Evolutionary conservation across 495 filamentous ascomycete genomes (phyloP), one percentile per base, ranked within the genome.

Genomic region (Hypoxylon crocopeplum): DNA sequence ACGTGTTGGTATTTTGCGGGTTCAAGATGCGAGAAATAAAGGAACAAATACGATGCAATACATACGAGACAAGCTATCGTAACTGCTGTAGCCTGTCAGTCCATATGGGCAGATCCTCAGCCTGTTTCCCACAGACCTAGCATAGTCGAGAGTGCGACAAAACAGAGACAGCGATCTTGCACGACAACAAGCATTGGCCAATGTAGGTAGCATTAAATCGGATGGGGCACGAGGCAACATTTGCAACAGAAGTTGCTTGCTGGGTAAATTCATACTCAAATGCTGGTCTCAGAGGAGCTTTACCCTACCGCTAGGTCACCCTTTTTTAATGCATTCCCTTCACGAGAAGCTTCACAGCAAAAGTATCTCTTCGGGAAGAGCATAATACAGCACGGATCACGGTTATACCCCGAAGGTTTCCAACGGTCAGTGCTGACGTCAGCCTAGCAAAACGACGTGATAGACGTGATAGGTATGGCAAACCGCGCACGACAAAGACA

Each of bases 171-270:
- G 27, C 53, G 61, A 65, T 59, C 49, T 57, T 48, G 60, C 61
- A 25, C 34, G 17, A 58, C 24, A 44, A 19, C 44, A 49, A 56
- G 56, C 56, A 53, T 56, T 55, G 56, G 51, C 29, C 51, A 63
- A 54, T 46, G 55, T 59, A 27, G 4, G 24, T 27, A 64, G 66
- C 66, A 69, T 66, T 66, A 41, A 69, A 56, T n/a, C 51, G 42
- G 45, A 66, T 32, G 49, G 50, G 42, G 54, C 46, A 59, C 66
- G 57, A 58, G 49, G 66, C 66, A 64, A 21, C 39, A 38, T 60
- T 62, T 63, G 66, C 62, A 56, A 61, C 66, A 64, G 52, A 56
- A 56, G 51, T n/a, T n/a, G 51, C 46, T 62, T 57, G 36, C 67
- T 60, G 55, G 58, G 47, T 45, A 46, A 56, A 53, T 55, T 62